phyloP scores from a whole-genome alignment of 2,329 filamentous ascomycete genomes.

The Pseudocercospora eumusae region DNA sequence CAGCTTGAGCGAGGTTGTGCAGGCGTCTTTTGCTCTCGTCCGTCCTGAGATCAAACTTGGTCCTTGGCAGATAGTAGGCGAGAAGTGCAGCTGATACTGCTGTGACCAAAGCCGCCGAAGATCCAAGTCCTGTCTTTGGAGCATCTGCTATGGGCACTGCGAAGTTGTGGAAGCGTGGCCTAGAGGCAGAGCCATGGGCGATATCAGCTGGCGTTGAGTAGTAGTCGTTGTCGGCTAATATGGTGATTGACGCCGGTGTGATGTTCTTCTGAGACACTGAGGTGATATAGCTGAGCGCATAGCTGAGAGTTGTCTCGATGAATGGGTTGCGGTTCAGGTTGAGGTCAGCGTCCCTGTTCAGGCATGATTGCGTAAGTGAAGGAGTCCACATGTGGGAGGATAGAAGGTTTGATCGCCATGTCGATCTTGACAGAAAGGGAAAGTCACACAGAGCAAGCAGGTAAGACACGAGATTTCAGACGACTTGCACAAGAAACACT shows the following conservation, averaged over 20 bases:
- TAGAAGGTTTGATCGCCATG: slow-evolving; percentile 4
- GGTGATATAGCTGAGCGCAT: slow-evolving; percentile 79
- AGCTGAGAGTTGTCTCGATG: slow-evolving; percentile 86
- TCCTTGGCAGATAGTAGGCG: slow-evolving; percentile 67
- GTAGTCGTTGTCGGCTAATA: slow-evolving; percentile 94
- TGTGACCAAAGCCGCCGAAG: slow-evolving; percentile 90
- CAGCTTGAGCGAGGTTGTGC: slow-evolving; percentile 91
- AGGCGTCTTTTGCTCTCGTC: slow-evolving; percentile 61
- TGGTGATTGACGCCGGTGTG: slow-evolving; percentile 72
- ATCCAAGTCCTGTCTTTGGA: slow-evolving; percentile 94
- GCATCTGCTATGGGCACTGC: slow-evolving; percentile 72
- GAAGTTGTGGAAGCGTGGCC: slow-evolving; percentile 71
- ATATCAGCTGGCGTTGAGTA: slow-evolving; percentile 69
- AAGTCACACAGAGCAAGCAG: neutral
- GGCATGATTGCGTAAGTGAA: slow-evolving; percentile 27
- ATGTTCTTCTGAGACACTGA: slow-evolving; percentile 56
- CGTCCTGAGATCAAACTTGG: slow-evolving; percentile 59
- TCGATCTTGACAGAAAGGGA: slow-evolving; percentile 6
- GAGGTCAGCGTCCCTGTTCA: slow-evolving; percentile 40
- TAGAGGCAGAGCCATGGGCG: slow-evolving; percentile 26
- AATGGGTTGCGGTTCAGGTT: slow-evolving; percentile 71
- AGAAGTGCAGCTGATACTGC: slow-evolving; percentile 77
- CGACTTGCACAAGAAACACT: slow-evolving; percentile 45
- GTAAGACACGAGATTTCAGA: neutral
- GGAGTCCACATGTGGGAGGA: slow-evolving; percentile 6